Base-by-base conservation (phyloP, 179 eudicot genomes). In the Heliamphora pulchella region DNA sequence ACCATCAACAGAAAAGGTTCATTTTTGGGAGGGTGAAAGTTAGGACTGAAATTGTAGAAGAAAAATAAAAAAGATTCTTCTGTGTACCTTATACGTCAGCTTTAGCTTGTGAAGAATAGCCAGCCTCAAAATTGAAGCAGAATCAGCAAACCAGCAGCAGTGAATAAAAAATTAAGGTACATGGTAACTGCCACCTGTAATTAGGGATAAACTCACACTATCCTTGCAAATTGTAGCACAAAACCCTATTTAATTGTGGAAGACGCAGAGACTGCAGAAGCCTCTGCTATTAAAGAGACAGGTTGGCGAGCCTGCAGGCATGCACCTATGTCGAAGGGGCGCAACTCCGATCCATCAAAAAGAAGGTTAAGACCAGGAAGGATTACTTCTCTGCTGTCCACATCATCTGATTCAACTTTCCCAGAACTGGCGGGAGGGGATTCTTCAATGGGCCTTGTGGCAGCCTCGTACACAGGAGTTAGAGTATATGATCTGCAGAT, bases 291-390 rank as follows among this genome's bases (percentile, higher is more conserved):
- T 65, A 96, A 89, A 79, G 87, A 85, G 63, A 94, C 92, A 50
- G 99, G 96, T 85, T 88, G 98, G 79, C 98, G 97, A 83, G 98
- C 99, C 90, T 96, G 99, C 17, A 94, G 90, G 80, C 97, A 94
- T 81, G 99, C 98, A 78, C 96, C 91, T 53, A 96, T 91, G 69
- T 96, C 99, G 74, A 94, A 96, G 31, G 97, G 94, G 41, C 86
- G 90, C 86, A 96, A 81, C 83, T 88, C 93, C 59, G 90, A 90
- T 78, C 99, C 99, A 80, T 96, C 97, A 83, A 92, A 96, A 46
- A 96, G 86, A 75, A 96, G 99, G 86, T 90, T 90, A 73, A 96
- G 97, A 76, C 98, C 98, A 31, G 99, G 99, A 74, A 92, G 88
- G 78, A 84, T 79, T 77, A 91, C 96, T 80, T 96, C 99, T 83